A percentile compares a stretch with the other conserved stretches of the same genome.
phyloP scores from a whole-genome alignment of 148 eudicot species.

The Amaranthus palmeri region DNA sequence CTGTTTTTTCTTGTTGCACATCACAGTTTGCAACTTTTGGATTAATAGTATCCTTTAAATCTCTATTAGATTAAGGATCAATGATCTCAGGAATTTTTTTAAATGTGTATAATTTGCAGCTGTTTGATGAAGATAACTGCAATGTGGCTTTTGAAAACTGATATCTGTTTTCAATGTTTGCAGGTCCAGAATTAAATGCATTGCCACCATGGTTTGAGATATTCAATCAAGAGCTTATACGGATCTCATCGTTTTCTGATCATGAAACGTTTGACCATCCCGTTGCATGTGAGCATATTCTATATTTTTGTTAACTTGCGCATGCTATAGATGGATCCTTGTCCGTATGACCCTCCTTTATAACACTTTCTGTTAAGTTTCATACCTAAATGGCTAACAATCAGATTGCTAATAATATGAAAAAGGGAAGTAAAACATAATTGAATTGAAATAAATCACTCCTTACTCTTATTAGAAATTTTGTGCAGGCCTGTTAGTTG shows the following conservation, averaged over 20 bases:
- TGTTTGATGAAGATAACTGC: slow-evolving; percentile 5
- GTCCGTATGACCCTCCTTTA: not conserved
- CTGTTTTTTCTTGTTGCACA: not conserved
- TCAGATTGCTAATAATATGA: not conserved
- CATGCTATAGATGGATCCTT: not conserved
- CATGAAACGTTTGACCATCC: slow-evolving; percentile 99
- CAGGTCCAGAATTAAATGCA: slow-evolving; percentile 54
- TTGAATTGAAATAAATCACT: not conserved
- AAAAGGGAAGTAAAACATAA: not conserved
- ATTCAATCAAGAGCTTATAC: slow-evolving; percentile 85
- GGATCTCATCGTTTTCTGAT: slow-evolving; percentile 75
- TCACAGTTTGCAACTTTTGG: not conserved
- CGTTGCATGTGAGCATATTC: slow-evolving; percentile 71
- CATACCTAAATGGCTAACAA: not conserved
- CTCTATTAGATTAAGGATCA: not conserved
- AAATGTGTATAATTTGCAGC: not conserved
- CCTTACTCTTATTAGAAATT: slow-evolving; percentile 13
- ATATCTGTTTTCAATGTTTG: slow-evolving; percentile 23
- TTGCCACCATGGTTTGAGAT: slow-evolving; percentile 78
- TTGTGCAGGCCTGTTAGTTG: slow-evolving; percentile 85
- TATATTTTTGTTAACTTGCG: slow-evolving; percentile 3
- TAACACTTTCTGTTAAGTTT: not conserved
- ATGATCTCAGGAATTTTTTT: not conserved
- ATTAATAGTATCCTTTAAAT: not conserved
- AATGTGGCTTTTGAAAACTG: slow-evolving; percentile 11